Base-by-base conservation (phyloP, 2,329 filamentous ascomycete species). In the Penicillium sp. region DNA sequence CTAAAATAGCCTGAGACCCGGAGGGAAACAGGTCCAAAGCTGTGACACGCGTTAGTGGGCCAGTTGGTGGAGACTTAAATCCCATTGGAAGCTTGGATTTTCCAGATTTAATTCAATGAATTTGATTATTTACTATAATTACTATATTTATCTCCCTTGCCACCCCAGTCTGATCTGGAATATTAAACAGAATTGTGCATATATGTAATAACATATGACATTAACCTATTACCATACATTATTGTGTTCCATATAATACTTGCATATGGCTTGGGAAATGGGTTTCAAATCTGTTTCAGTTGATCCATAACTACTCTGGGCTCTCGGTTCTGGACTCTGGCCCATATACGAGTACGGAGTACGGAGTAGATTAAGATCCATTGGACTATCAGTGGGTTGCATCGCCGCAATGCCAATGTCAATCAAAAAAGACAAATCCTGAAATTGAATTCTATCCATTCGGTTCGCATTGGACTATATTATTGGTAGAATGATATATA, bases 11-110 rank as follows among this genome's bases (percentile, higher is more conserved):
- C 43, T 42, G 37, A 49, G 35, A 49, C 44, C 47, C 24, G 16
- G 18, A 20, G 24, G 16, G 18, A 20, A 20, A 48, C 46, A 55
- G 42, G 40, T n/a, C 42, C 47, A 47, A 46, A 44, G 35, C 35
- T 26, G 64, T 69, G 69, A 72, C 70, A 71, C 70, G 69, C 69
- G 68, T 72, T 71, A 54, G 69, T 71, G 70, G 70, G 60, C 42
- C 64, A 34, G 6, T 2, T 16, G 32, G 61, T 61, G 63, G 62
- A 45, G 60, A 5, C 16, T 16, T 16, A 22, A 45, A 57, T 60
- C 59, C 60, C 50, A 64, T 62, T 64, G 59, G 63, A 58, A 59
- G 56, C 34, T 35, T 50, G 39, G 31, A 52, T 54, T 54, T 45
- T 22, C 18, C 39, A 18, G 16, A 37, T 9, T 29, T 29, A 29